Base-by-base conservation (phyloP, 179 eudicot genomes). In the Camellia oleifera region DNA sequence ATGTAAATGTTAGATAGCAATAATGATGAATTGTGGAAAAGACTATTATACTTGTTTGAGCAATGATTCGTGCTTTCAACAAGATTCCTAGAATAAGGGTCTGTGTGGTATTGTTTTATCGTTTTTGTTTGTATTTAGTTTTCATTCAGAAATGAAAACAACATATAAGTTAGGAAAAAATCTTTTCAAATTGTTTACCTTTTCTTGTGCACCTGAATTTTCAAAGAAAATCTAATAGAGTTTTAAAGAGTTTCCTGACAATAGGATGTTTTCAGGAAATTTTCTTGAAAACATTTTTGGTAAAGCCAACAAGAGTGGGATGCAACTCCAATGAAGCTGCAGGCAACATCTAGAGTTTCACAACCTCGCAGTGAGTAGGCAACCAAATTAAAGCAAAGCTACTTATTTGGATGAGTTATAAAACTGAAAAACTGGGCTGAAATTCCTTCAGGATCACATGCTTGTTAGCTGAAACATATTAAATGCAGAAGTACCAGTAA, bases 1-100 rank as follows among this genome's bases (percentile, higher is more conserved):
- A 76, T 63, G 81, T 79, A 53, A 56, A 63, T 60, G 70, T 58
- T 17, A 62, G 44, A 62, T 67, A 75, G 68, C 6, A 75, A 75
- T 60, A 10, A 44, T 61, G 12, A 15, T 48, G 32, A 26, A 65
- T 12, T 44, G 44, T 32, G 3, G 23, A 45, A 20, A 40, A 61
- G 57, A 76, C 48, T 45, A 7, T 7, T 14, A 12, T 56, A n/a
- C 46, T 50, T 32, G 15, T 40, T 40, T 44, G 3, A 62, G 32
- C 53, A 12, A 75, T 60, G 8, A 10, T 32, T 42, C 40, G 44
- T 75, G 68, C 53, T 44, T 17, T 58, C 52, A 58, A 45, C 48
- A 17, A 60, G 32, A 60, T 63, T 60, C 12, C 65, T 40, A 10
- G 50, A 60, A 7, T n/a, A n/a, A 72, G 14, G 71, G 52, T 14